phyloP scores from a whole-genome alignment of 2,329 filamentous ascomycete genomes.

The Coniochaeta prunicola region DNA sequence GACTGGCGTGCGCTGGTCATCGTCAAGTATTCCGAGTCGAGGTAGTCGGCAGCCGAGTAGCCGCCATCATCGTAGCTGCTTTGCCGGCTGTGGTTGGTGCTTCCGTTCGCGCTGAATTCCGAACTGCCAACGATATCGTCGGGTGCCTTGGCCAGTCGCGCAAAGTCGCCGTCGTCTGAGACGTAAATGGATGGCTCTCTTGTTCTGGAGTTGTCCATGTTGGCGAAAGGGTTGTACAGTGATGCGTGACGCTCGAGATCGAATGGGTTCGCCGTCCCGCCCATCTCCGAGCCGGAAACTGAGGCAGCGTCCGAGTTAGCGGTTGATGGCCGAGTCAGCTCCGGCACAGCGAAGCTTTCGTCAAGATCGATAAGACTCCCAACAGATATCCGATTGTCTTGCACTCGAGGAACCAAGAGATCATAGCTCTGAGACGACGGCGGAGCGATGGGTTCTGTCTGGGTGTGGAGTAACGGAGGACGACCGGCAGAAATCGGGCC shows the following conservation, averaged over 20 bases:
- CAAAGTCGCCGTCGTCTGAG: constrained; percentile 48
- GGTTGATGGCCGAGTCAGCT: constrained; percentile 48
- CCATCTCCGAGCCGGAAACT: constrained; percentile 47
- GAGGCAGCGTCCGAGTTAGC: constrained; percentile 53
- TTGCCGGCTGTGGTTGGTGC: constrained; percentile 12
- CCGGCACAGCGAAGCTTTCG: constrained; percentile 31
- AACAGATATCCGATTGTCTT: constrained; percentile 26
- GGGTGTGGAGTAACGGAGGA: constrained; percentile 37
- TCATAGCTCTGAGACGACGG: constrained; percentile 31
- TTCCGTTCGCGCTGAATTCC: constrained; percentile 7
- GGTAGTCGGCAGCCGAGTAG: constrained; percentile 18
- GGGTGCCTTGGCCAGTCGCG: constrained; percentile 21
- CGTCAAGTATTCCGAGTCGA: constrained; percentile 16
- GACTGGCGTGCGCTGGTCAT: constrained; percentile 7
- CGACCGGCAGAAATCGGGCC: constrained; percentile 13
- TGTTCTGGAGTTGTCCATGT: constrained; percentile 10
- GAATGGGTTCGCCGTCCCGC: constrained; percentile 46
- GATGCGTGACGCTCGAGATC: constrained; percentile 57
- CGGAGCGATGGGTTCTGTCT: constrained; percentile 34
- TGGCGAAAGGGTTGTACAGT: constrained; percentile 30
- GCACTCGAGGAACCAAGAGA: constrained; percentile 17
- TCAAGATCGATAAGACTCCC: constrained; percentile 28
- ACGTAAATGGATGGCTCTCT: constrained; percentile 55
- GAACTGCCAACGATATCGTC: constrained; percentile 18
- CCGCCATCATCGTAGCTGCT: constrained; percentile 19